Conservation (phyloP, 2,329 filamentous ascomycete genomes). For the Hypoxylon rubiginosum region DNA sequence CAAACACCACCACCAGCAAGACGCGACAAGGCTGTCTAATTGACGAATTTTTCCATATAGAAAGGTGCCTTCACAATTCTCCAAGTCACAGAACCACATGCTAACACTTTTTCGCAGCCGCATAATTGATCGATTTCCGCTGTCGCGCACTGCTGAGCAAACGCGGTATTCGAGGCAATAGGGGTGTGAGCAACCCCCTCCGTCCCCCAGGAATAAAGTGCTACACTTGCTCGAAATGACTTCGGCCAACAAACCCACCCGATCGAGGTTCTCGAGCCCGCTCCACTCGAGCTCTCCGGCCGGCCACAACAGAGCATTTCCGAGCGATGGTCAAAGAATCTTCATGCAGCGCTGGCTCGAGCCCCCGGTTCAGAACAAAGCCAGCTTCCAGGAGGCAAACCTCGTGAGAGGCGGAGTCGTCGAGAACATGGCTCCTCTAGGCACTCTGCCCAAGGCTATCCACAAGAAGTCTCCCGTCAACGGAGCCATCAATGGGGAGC, state of each 20-base stretch:
- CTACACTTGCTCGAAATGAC: constrained; percentile 41
- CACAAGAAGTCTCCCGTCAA: constrained; percentile 63
- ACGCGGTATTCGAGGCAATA: constrained; percentile 42
- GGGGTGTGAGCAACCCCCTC: constrained; percentile 44
- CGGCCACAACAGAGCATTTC: constrained; percentile 42
- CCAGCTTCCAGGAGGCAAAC: constrained; percentile 84
- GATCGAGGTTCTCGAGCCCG: constrained; percentile 71
- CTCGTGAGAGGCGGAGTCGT: constrained; percentile 81
- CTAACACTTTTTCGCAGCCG: constrained; percentile 41
- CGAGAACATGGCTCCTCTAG: constrained; percentile 86
- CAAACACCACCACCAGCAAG: constrained; percentile 40
- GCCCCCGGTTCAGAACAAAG: constrained; percentile 68
- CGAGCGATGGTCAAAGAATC: constrained; percentile 56
- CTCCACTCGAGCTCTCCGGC: constrained; percentile 55
- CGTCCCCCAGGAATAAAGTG: constrained; percentile 22
- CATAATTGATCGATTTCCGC: constrained; percentile 41
- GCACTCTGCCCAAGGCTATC: constrained; percentile 76
- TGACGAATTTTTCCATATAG: neutral
- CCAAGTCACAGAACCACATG: constrained; percentile 11
- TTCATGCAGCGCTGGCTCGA: constrained; percentile 72
- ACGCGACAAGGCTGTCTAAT: constrained; percentile 32
- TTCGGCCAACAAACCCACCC: constrained; percentile 47
- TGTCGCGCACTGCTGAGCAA: constrained; percentile 41
- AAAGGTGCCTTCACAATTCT: constrained; percentile 6
- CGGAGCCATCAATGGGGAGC: constrained; percentile 54